A percentile compares a stretch with the other conserved stretches of the same genome.
phyloP scores from a whole-genome alignment of 257 asterid genomes.

The Fraxinus americana region DNA sequence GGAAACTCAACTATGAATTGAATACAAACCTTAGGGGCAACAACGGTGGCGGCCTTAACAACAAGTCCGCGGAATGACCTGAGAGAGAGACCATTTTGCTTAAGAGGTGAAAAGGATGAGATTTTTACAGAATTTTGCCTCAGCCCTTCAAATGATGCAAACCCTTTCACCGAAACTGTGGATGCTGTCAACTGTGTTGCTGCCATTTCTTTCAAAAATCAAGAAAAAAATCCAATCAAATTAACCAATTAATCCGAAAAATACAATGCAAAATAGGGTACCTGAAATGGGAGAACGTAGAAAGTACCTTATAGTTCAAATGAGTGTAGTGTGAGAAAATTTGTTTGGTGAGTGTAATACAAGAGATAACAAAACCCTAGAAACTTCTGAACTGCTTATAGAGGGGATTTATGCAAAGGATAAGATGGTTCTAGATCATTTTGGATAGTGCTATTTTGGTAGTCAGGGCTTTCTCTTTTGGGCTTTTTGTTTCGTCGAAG shows the following conservation, averaged over 20 bases:
- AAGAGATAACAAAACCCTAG: constrained; percentile 74
- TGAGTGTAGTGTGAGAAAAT: background rate
- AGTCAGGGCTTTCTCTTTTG: background rate
- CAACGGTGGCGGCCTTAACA: constrained; percentile 83
- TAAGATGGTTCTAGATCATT: constrained; percentile 51
- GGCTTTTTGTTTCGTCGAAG: background rate
- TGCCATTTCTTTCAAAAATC: constrained; percentile 61
- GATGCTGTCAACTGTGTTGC: constrained; percentile 77
- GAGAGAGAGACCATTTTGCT: constrained; percentile 37
- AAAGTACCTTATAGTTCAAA: background rate
- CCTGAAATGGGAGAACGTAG: background rate
- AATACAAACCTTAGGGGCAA: constrained; percentile 79
- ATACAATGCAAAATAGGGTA: background rate
- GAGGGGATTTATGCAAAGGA: constrained; percentile 34
- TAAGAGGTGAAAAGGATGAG: constrained; percentile 50
- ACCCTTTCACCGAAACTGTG: constrained; percentile 67
- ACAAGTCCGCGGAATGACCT: constrained; percentile 62
- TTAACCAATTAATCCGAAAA: background rate
- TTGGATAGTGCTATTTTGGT: constrained; percentile 10
- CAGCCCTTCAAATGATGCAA: constrained; percentile 78
- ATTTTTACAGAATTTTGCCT: constrained; percentile 55
- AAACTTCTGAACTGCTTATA: constrained; percentile 24
- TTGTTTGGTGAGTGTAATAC: background rate
- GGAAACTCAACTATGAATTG: background rate
- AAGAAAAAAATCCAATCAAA: constrained; percentile 1